phyloP scores from a whole-genome alignment of 352 stramenopile species.

The Phytophthora vignae region DNA sequence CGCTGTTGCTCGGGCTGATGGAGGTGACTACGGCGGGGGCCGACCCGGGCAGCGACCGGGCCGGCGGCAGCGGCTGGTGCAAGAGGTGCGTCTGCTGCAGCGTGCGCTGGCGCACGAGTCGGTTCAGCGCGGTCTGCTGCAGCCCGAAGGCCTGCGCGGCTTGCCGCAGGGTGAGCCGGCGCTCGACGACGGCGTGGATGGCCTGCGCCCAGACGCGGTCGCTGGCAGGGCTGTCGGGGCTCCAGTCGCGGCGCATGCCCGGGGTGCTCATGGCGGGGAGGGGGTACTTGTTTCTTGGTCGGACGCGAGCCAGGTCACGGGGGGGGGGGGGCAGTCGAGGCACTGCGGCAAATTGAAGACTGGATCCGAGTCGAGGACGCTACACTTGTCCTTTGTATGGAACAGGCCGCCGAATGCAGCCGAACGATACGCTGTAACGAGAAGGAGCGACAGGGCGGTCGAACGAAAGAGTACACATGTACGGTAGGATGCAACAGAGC shows the following conservation, averaged over 20 bases:
- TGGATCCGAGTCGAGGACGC: background rate
- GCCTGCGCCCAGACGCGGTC: slow-evolving; percentile 1
- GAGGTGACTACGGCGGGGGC: background rate
- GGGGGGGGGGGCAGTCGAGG: too few relatives aligned
- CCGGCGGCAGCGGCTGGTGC: background rate
- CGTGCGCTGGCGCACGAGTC: slow-evolving; percentile 55
- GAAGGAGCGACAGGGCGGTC: slow-evolving; percentile 1
- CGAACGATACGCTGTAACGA: slow-evolving; percentile 29
- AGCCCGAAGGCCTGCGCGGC: slow-evolving; percentile 70
- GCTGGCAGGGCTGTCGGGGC: background rate
- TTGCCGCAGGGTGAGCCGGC: slow-evolving; percentile 66
- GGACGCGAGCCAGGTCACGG: too few relatives aligned
- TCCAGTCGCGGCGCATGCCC: slow-evolving; percentile 14
- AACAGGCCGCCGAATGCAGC: slow-evolving; percentile 1
- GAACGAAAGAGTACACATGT: background rate
- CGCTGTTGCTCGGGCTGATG: slow-evolving; percentile 10
- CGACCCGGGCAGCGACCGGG: background rate
- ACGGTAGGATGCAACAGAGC: slow-evolving; percentile 21
- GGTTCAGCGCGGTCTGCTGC: slow-evolving; percentile 72
- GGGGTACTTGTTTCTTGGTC: too few relatives aligned
- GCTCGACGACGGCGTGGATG: slow-evolving; percentile 68
- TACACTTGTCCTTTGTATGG: background rate
- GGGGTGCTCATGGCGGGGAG: slow-evolving; percentile 9
- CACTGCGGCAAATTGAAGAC: slow-evolving; percentile 18
- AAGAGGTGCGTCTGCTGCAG: slow-evolving; percentile 18